phyloP scores from a whole-genome alignment of 2,329 filamentous ascomycete genomes.

The Cladophialophora immunda region DNA sequence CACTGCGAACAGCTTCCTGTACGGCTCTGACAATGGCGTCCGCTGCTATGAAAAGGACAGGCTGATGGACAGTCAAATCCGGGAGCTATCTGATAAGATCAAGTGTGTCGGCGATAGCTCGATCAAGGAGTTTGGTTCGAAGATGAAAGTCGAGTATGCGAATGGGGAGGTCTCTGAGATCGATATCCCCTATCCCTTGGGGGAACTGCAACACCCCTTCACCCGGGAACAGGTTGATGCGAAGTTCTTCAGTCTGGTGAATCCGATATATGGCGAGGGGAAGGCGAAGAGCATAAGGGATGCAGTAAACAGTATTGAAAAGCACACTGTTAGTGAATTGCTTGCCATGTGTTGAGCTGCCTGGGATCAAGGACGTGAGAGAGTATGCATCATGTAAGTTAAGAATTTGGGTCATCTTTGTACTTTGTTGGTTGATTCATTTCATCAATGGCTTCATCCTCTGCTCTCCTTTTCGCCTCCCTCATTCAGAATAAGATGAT shows the following conservation, averaged over 20 bases:
- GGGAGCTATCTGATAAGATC: conserved; percentile 34
- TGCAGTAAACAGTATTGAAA: conserved; percentile 41
- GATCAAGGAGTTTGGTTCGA: conserved; percentile 32
- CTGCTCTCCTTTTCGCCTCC: no score
- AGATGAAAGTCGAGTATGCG: conserved; percentile 33
- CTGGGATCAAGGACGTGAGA: not conserved
- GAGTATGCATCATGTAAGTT: not conserved
- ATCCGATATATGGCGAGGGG: conserved; percentile 29
- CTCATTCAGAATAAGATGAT: no score
- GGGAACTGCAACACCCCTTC: conserved; percentile 39
- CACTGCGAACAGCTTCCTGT: conserved; percentile 41
- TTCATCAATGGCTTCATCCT: not conserved
- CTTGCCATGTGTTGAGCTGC: conserved; percentile 25
- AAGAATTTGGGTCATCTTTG: not conserved
- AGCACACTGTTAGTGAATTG: conserved; percentile 30
- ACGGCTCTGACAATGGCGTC: conserved; percentile 32
- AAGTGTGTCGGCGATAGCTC: conserved; percentile 32
- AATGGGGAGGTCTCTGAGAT: conserved; percentile 32
- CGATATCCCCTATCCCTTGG: conserved; percentile 36
- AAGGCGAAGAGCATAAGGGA: conserved; percentile 24
- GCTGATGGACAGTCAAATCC: conserved; percentile 30
- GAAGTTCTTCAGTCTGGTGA: conserved; percentile 38
- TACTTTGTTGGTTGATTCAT: conserved; percentile 24
- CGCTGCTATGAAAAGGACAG: conserved; percentile 30
- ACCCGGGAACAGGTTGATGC: conserved; percentile 35